Base-by-base conservation (phyloP, 164 flowering plant species). In the Vitis rupestris region DNA sequence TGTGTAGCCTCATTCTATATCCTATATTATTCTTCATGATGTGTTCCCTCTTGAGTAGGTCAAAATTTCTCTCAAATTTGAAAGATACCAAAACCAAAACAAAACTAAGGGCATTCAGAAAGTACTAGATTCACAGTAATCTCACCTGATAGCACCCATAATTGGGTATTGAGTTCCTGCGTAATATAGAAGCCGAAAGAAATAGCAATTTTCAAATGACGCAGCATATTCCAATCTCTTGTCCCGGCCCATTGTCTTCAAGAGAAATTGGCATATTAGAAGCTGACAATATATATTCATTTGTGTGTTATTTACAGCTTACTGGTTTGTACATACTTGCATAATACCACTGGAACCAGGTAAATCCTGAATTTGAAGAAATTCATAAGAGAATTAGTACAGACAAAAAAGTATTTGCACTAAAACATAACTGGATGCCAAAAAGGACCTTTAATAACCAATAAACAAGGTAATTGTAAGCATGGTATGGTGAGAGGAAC, bases 151-250 rank as follows among this genome's bases (percentile, higher is more conserved):
- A 75, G 97, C 98, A 62, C 97, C 98, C 98, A 92, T 92, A 59
- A 94, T 94, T 65, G 98, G 98, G 76, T 89, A 94, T 55, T 87
- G 97, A 31, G 98, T 94, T 70, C 98, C 98, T 14, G 91, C 89
- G 82, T 90, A 94, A 65, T 89, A 94, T 29, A 94, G 95, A 70
- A 94, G 93, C 78, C 97, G 92, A 69, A 94, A 94, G 73, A 67
- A 80, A 73, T 94, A 92, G 86, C 97, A 86, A 58, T 44, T 87
- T 63, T 90, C 82, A 72, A 92, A 94, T 54, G 97, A 88, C 37
- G 93, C 94, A 59, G 97, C 97, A 83, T 94, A 94, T 72, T 83
- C 94, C 82, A 92, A 64, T 80, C 98, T 94, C 84, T 90, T 83
- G 27, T 92, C 98, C 16, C 98, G 90, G 47, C 97, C 98, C 95